Conservation (phyloP, 164 flowering plant genomes). For the Paratinospora sagittata region DNA sequence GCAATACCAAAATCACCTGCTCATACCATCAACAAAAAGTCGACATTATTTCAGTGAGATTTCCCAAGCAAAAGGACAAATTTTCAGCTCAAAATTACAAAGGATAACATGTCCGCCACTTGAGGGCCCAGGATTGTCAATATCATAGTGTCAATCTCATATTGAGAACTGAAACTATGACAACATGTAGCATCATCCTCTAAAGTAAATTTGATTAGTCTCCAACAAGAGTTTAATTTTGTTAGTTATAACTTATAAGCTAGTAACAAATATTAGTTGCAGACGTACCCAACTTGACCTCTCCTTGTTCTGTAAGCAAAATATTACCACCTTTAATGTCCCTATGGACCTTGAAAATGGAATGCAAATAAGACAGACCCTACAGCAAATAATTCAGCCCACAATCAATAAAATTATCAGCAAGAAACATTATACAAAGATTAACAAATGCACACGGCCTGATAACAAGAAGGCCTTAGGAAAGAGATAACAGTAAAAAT, state of each 20-base stretch:
- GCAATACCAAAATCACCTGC: constrained; percentile 98
- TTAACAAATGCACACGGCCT: background rate
- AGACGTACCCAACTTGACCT: constrained; percentile 91
- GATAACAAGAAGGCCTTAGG: background rate
- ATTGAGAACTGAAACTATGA: background rate
- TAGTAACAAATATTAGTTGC: background rate
- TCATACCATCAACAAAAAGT: background rate
- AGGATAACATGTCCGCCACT: background rate
- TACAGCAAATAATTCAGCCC: constrained; percentile 30
- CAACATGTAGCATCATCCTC: background rate
- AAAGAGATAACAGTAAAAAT: too few relatives aligned
- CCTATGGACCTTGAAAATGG: constrained; percentile 98
- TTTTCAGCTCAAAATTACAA: background rate
- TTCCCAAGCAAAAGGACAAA: background rate
- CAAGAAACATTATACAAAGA: background rate
- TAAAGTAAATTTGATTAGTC: background rate
- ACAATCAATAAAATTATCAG: background rate
- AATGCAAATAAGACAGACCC: constrained; percentile 96
- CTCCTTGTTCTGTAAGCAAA: constrained; percentile 96
- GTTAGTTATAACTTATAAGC: background rate
- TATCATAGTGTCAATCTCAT: background rate
- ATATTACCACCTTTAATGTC: constrained; percentile 99
- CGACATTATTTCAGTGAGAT: background rate
- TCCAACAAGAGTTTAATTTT: background rate
- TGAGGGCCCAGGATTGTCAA: background rate